Conservation (phyloP, 495 filamentous ascomycete species). For the Geopyxis carbonaria region DNA sequence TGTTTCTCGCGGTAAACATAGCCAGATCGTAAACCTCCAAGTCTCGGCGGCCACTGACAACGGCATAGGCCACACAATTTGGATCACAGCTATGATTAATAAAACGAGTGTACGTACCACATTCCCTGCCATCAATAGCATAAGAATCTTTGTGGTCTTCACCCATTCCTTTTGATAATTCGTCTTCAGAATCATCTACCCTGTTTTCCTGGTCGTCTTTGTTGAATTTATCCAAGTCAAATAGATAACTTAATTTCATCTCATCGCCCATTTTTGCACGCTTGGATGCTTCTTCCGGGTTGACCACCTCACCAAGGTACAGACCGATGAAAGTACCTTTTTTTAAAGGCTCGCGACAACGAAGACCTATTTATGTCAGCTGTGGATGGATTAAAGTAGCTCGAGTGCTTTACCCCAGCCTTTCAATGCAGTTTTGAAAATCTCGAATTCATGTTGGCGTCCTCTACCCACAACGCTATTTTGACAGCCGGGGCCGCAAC, state of each 20-base stretch:
- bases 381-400: conserved; percentile 6
- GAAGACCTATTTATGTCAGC: conserved; percentile 37
- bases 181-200: conserved; percentile 9
- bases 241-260: conserved; percentile 43
- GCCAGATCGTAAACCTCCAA: conserved; percentile 67
- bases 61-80: conserved; percentile 66
- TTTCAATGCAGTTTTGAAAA: conserved; percentile 60
- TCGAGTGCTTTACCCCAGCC: conserved; percentile 54
- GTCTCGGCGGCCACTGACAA: conserved; percentile 62
- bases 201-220: conserved; percentile 11
- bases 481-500: conserved; percentile 48
- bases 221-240: conserved; percentile 44
- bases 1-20: conserved; percentile 60
- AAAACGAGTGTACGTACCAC: conserved; percentile 44
- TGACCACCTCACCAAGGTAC: conserved; percentile 81
- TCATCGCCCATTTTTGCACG: conserved; percentile 34
- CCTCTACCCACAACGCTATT: conserved; percentile 72
- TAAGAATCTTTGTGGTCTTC: conserved; percentile 29
- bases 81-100: conserved; percentile 59
- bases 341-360: conserved; percentile 47
- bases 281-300: conserved; percentile 44
- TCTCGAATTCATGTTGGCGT: conserved; percentile 53
- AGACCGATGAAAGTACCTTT: conserved; percentile 74
- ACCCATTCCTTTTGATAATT: conserved; percentile 1
- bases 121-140: conserved; percentile 14